Evolutionary conservation across 495 filamentous ascomycete species (phyloP), one percentile per base, ranked within the genome.

Genomic region (Corynascus novoguineensis): DNA sequence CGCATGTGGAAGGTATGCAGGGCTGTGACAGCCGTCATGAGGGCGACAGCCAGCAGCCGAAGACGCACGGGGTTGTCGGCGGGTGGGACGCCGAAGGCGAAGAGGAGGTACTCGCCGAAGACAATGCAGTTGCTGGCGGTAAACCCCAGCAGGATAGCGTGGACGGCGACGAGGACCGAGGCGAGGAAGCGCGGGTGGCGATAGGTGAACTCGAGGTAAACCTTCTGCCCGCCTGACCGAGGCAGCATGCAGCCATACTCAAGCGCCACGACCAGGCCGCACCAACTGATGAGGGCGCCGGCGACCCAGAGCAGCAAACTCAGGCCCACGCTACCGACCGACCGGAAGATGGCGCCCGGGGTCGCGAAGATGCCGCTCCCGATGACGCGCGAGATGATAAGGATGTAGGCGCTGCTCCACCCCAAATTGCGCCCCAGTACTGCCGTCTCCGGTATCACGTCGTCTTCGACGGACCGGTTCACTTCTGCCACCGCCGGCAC

Each of bases 341-440:
- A 82, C 25, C 78, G 75, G n/a, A 84, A 71, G 53, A 92, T 87
- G 11, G 80, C 75, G 11, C 86, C 85, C 0, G 86, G 86, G 0
- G 84, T 88, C 3, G 86, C 84, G 64, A 90, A 92, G 57, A 92
- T 87, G 29, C 86, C 87, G 61, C 78, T 83, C 0, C 88, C 88
- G 52, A 92, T 84, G 1, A 92, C 85, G 0, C 86, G 82, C 0
- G 85, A 89, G 40, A 90, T 83, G 42, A 86, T 82, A n/a, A 89
- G 72, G 41, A 91, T 86, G 66, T 86, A 89, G 0, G 86, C 84
- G 60, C 80, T 84, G 46, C 74, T 73, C 86, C 86, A 88, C 60
- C 73, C 77, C 41, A 89, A 72, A 45, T 53, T 53, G 14, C 85
- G 80, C 24, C 86, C 85, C 38, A 81, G 66, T 0, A 76, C 75